Evolutionary conservation across 768 basidiomycete species (phyloP).

Genomic region (Suillus paluster): DNA sequence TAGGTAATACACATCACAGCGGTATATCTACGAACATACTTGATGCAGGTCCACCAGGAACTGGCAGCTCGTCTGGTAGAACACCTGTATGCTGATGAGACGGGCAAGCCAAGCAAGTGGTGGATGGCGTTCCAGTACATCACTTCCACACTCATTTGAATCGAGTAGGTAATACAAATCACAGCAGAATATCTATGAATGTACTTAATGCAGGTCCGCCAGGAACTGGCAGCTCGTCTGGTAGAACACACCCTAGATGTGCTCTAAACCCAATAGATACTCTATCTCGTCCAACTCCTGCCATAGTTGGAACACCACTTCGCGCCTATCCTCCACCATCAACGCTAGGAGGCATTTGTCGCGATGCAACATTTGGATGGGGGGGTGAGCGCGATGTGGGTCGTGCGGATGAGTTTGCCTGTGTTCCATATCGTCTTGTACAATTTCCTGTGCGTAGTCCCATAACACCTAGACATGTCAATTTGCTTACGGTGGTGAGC

Average conservation of each 20-base stretch:
- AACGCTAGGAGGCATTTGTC: background rate
- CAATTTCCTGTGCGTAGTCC: background rate
- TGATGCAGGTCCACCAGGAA: constrained; percentile 93
- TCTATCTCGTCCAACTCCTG: background rate
- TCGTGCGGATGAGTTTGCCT: background rate
- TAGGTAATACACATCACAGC: constrained; percentile 14
- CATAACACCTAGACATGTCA: background rate
- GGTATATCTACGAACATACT: constrained; percentile 91
- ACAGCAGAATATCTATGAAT: constrained; percentile 80
- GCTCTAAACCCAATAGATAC: background rate
- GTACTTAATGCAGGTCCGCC: constrained; percentile 91
- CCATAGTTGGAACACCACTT: background rate
- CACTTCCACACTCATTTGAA: constrained; percentile 54
- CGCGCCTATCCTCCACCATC: background rate
- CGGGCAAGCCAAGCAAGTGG: constrained; percentile 97
- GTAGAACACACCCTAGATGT: constrained; percentile 55
- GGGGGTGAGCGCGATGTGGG: background rate
- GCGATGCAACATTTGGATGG: background rate
- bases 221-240: constrained; percentile 87
- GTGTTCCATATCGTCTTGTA: background rate
- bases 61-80: constrained; percentile 86
- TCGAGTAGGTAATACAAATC: constrained; percentile 11
- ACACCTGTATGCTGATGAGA: constrained; percentile 89
- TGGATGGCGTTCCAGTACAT: constrained; percentile 95
- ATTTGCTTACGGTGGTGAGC: background rate